A percentile compares a stretch with the other conserved stretches of the same genome.
These are phyloP conservation scores for Ustilago xerochloae DNA, from an alignment of 1,284 basidiomycete species.

Conservation along the genomic window DNA sequence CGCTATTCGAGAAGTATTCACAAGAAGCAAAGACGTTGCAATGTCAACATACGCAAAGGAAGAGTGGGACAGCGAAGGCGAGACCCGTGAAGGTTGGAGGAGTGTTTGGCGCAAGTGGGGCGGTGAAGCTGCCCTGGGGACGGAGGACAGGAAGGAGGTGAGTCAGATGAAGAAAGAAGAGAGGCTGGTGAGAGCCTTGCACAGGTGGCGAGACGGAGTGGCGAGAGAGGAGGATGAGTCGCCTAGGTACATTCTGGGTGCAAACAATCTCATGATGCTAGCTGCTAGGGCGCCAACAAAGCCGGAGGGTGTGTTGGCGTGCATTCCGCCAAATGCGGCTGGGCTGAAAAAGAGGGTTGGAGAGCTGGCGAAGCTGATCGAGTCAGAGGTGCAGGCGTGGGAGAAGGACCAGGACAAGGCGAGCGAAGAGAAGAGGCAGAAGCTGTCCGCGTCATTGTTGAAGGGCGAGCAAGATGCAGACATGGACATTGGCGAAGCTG, in stretches of 20 bases:
- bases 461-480: conserved; percentile 7
- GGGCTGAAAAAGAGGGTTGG: conserved; percentile 45
- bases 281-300: conserved; percentile 57
- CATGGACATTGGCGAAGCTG: conserved; percentile 31
- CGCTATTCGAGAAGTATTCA: conserved; percentile 62
- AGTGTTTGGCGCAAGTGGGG: conserved; percentile 68
- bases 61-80: conserved; percentile 61
- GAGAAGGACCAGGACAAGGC: conserved; percentile 18
- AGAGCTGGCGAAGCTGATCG: conserved; percentile 53
- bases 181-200: conserved; percentile 77
- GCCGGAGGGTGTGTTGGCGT: conserved; percentile 37
- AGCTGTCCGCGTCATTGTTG: conserved; percentile 3
- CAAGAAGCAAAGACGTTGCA: conserved; percentile 56
- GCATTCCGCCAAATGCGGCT: conserved; percentile 40
- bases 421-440: conserved; percentile 22
- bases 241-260: conserved; percentile 70
- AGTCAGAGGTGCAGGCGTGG: conserved; percentile 46
- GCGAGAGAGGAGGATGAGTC: conserved; percentile 90
- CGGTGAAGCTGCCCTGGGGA: conserved; percentile 63
- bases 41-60: conserved; percentile 65
- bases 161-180: conserved; percentile 69
- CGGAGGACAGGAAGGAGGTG: conserved; percentile 38
- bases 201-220: conserved; percentile 84
- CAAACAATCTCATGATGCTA: conserved; percentile 52
- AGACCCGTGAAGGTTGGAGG: conserved; percentile 61